Percentiles rank a stretch among this genome's conserved stretches.
phyloP scores from a whole-genome alignment of 331 rosid species.

The Quercus lobata region DNA sequence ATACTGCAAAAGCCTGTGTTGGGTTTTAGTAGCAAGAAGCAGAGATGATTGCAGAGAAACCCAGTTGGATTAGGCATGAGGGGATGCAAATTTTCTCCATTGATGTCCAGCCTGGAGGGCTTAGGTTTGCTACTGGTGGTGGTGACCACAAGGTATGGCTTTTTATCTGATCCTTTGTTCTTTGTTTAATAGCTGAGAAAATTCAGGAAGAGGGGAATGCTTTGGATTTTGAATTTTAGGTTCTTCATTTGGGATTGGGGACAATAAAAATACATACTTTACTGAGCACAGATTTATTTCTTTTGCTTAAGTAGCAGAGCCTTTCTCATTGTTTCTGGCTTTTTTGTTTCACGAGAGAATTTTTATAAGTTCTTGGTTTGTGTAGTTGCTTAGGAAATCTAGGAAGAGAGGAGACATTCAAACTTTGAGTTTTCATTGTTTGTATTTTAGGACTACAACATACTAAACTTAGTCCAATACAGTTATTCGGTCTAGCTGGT shows the following conservation, averaged over 20 bases:
- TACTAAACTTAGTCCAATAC: background rate
- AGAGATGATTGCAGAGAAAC: conserved; percentile 90
- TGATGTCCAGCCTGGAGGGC: conserved; percentile 96
- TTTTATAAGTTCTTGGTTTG: background rate
- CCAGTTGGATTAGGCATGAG: conserved; percentile 92
- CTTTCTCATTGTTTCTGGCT: background rate
- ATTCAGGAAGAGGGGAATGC: background rate
- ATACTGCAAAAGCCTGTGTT: conserved; percentile 3
- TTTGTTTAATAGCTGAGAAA: conserved; percentile 1
- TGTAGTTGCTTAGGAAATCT: background rate
- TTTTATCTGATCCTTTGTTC: background rate
- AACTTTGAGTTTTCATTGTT: background rate
- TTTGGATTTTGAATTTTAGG: background rate
- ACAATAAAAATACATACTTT: background rate
- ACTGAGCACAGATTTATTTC: background rate
- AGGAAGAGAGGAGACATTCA: background rate
- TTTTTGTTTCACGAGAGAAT: background rate
- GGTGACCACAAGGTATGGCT: conserved; percentile 90
- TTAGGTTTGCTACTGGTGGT: conserved; percentile 93
- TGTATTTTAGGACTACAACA: background rate
- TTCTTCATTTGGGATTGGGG: background rate
- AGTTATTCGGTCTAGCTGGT: background rate
- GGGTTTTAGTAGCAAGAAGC: conserved; percentile 2
- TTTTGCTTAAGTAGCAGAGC: background rate
- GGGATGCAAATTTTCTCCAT: conserved; percentile 97